phyloP scores from a whole-genome alignment of 225 moss, liverwort and hornwort genomes.

The Pseudisothecium myosuroides region DNA sequence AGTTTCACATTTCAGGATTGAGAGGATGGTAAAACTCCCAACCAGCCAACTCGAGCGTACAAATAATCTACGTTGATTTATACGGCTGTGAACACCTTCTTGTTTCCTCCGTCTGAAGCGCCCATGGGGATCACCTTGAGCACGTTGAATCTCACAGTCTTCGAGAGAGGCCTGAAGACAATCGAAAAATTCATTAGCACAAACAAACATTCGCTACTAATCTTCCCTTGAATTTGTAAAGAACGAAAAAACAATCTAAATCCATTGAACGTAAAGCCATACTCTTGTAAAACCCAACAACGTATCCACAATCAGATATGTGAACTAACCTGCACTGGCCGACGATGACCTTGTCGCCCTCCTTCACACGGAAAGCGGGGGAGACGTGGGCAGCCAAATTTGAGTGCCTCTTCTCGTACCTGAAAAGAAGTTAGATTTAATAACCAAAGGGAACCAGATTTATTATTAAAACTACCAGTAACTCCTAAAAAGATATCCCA shows the following conservation, averaged over 20 bases:
- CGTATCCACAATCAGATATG: background rate
- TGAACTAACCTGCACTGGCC: slow-evolving; percentile 44
- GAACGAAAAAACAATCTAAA: background rate
- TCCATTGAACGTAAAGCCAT: background rate
- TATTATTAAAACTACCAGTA: too few species aligned
- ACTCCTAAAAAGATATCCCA: background rate
- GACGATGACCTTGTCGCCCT: slow-evolving; percentile 53
- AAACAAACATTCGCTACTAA: background rate
- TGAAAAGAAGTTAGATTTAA: background rate
- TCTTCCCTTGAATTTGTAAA: background rate
- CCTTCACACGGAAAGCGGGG: slow-evolving; percentile 53
- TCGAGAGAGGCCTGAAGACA: slow-evolving; percentile 29
- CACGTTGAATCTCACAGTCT: slow-evolving; percentile 51
- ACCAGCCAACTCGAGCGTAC: background rate
- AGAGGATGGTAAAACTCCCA: background rate
- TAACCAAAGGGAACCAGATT: background rate
- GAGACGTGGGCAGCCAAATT: slow-evolving; percentile 50
- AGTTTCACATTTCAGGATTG: slow-evolving; percentile 23
- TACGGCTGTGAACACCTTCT: slow-evolving; percentile 52
- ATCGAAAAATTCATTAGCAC: background rate
- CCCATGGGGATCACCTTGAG: slow-evolving; percentile 53
- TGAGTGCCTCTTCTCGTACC: slow-evolving; percentile 56
- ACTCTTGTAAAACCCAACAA: background rate
- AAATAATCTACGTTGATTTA: background rate
- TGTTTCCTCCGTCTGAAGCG: slow-evolving; percentile 51